phyloP scores from a whole-genome alignment of 2,329 filamentous ascomycete genomes.

The Bisporella sp. region DNA sequence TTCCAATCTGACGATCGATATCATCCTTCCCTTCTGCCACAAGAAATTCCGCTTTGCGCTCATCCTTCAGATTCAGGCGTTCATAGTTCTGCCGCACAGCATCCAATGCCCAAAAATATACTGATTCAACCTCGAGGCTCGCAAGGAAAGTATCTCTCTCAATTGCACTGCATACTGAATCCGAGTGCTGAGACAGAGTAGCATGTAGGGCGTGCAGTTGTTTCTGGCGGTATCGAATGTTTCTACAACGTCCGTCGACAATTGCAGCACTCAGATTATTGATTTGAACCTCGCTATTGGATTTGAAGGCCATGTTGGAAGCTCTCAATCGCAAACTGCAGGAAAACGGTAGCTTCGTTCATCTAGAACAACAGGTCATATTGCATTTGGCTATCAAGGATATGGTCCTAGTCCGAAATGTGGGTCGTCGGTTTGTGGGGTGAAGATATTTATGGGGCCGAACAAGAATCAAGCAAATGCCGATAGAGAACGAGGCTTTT shows the following conservation, averaged over 20 bases:
- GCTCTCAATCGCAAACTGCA: too few species aligned
- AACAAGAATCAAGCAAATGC: too few species aligned
- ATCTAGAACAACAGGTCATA: too few species aligned
- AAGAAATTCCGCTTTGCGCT: background rate
- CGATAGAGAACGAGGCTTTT: too few species aligned
- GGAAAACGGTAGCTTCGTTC: too few species aligned
- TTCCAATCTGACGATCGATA: background rate
- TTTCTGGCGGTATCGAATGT: background rate
- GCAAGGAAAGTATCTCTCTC: background rate
- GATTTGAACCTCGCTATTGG: too few species aligned
- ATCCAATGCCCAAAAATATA: background rate
- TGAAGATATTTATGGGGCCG: too few species aligned
- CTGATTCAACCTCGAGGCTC: background rate
- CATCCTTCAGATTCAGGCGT: background rate
- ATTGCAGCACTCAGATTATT: too few species aligned
- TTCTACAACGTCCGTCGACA: background rate
- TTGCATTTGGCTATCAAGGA: too few species aligned
- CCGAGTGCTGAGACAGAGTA: background rate
- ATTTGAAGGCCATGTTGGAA: too few species aligned
- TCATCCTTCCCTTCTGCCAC: background rate
- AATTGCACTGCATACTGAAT: background rate
- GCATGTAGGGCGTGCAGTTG: background rate
- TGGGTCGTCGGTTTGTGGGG: too few species aligned
- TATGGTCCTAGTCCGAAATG: too few species aligned
- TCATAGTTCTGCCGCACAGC: background rate